Evolutionary conservation across 306 rosid genomes (phyloP).

Genomic region (Prosopis cineraria): DNA sequence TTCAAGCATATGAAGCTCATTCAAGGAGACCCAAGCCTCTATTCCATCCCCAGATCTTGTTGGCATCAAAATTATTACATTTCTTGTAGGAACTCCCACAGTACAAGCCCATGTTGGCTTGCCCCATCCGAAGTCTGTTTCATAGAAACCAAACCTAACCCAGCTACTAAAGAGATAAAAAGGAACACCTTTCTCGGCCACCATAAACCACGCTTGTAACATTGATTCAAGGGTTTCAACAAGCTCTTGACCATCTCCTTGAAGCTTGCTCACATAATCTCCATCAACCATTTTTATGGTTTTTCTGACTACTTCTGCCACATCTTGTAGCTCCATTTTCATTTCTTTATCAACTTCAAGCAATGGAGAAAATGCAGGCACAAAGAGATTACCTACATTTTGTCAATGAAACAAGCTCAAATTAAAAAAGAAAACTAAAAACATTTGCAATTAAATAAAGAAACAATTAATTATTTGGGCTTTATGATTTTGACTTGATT

Average conservation of each 20-base stretch:
- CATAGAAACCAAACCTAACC: constrained; percentile 30
- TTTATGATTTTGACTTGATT: too few relatives aligned
- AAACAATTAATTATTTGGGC: too few relatives aligned
- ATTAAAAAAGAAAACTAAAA: too few relatives aligned
- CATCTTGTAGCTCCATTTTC: neutral
- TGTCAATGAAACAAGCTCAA: too few relatives aligned
- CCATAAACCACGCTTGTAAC: neutral
- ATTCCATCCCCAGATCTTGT: constrained; percentile 34
- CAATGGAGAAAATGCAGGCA: neutral
- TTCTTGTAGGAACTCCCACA: constrained; percentile 26
- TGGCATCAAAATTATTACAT: constrained; percentile 32
- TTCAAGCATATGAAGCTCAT: constrained; percentile 37
- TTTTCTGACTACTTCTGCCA: neutral
- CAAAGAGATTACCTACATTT: constrained; percentile 1
- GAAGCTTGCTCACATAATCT: neutral
- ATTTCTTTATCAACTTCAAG: neutral
- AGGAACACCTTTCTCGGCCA: neutral
- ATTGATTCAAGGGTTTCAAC: neutral
- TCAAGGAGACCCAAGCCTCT: constrained; percentile 48
- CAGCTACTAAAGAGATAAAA: constrained; percentile 16
- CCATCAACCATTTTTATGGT: neutral
- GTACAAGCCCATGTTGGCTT: constrained; percentile 45
- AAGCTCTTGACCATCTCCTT: neutral
- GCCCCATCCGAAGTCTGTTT: constrained; percentile 52
- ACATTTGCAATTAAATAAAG: too few relatives aligned